These are phyloP conservation scores for Cutaneotrichosporon cutaneum DNA, from an alignment of 1,284 basidiomycete species.

Conservation along the genomic window DNA sequence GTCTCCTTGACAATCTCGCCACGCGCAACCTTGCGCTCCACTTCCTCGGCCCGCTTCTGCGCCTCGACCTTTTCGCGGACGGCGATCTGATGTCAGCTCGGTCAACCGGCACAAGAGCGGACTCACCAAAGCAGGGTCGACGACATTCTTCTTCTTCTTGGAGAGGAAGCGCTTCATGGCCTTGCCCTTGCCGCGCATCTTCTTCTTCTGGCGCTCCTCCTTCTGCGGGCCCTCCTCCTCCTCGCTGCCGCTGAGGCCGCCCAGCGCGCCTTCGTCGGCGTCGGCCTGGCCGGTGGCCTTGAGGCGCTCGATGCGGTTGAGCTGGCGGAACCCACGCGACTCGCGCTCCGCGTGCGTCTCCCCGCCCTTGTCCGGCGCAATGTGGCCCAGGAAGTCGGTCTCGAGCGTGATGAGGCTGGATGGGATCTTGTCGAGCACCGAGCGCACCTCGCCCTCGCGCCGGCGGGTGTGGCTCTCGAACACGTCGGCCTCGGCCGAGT, in stretches of 20 bases:
- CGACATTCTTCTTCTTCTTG: conserved; percentile 82
- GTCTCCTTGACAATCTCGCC: conserved; percentile 40
- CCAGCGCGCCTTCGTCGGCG: conserved; percentile 51
- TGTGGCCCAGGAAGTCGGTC: conserved; percentile 73
- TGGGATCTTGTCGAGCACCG: conserved; percentile 90
- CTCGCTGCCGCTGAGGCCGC: conserved; percentile 50
- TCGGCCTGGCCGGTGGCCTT: conserved; percentile 70
- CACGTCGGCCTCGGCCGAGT: conserved; percentile 89
- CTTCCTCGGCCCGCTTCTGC: conserved; percentile 35
- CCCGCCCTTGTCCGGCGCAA: conserved; percentile 61
- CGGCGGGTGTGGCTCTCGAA: conserved; percentile 81
- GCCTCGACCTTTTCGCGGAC: conserved; percentile 39
- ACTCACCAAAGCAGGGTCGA: conserved; percentile 79
- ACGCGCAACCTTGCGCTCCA: conserved; percentile 26
- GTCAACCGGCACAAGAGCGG: neutral
- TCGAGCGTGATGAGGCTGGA: conserved; percentile 92
- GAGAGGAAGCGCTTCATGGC: conserved; percentile 79
- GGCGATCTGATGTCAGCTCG: conserved; percentile 30
- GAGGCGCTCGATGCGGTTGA: conserved; percentile 72
- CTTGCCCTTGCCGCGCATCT: conserved; percentile 81
- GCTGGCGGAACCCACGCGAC: conserved; percentile 64
- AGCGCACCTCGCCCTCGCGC: conserved; percentile 87
- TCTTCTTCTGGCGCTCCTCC: conserved; percentile 67
- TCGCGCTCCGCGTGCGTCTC: conserved; percentile 59
- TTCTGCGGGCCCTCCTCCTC: conserved; percentile 44